Evolutionary conservation across 345 rosid genomes (phyloP).

Genomic region (Brassica incana): DNA sequence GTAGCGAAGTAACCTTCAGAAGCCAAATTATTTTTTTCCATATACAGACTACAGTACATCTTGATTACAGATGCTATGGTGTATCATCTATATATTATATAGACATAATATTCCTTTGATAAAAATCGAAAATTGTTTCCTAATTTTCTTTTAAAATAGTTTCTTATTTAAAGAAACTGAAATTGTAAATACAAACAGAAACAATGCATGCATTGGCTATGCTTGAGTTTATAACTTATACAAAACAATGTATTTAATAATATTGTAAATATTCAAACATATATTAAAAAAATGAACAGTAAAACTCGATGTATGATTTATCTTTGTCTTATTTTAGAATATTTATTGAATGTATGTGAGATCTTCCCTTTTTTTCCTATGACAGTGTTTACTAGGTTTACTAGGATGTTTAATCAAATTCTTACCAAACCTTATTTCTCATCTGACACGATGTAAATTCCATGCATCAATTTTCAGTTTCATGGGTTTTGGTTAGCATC

Average conservation of each 20-base stretch:
- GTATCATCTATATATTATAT: not conserved
- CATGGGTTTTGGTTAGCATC: not conserved
- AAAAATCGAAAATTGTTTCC: not conserved
- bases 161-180: not conserved
- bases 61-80: slow-evolving; percentile 11
- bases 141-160: not conserved
- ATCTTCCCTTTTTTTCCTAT: slow-evolving; percentile 4
- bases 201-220: not conserved
- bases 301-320: slow-evolving; percentile 4
- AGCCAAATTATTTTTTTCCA: slow-evolving; percentile 20
- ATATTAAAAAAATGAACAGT: not conserved
- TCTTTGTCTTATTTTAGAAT: slow-evolving; percentile 21
- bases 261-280: not conserved
- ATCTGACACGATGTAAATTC: not conserved
- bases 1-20: slow-evolving; percentile 29
- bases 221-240: not conserved
- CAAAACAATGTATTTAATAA: not conserved
- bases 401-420: slow-evolving; percentile 18
- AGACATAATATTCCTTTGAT: slow-evolving; percentile 1
- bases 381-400: slow-evolving; percentile 30
- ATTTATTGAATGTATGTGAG: not conserved
- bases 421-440: not conserved
- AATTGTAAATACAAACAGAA: not conserved
- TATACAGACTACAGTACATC: not conserved
- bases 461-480: slow-evolving; percentile 9